A percentile compares a stretch with the other conserved stretches of the same genome.
phyloP scores from a whole-genome alignment of 2,329 filamentous ascomycete species.

The Trichocomaceae sp. region DNA sequence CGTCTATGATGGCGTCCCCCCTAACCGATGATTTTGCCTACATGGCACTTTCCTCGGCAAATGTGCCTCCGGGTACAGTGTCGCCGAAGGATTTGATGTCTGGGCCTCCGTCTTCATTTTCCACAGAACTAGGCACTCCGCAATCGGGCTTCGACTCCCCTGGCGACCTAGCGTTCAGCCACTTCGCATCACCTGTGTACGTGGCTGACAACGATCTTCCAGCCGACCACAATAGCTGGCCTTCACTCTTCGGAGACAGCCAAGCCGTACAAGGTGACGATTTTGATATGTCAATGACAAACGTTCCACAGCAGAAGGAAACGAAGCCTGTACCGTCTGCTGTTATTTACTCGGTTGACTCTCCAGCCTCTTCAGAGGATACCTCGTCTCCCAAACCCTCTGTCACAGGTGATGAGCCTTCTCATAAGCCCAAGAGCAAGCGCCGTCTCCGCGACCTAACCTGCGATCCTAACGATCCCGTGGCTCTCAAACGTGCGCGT shows the following conservation, averaged over 20 bases:
- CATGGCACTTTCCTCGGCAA: slow-evolving; percentile 32
- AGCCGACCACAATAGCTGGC: slow-evolving; percentile 56
- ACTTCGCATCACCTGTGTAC: slow-evolving; percentile 74
- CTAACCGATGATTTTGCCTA: slow-evolving; percentile 19
- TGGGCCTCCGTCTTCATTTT: slow-evolving; percentile 71
- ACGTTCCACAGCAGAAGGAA: slow-evolving; percentile 9
- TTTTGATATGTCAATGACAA: slow-evolving; percentile 26
- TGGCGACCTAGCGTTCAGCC: slow-evolving; percentile 52
- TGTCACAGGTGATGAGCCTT: neutral
- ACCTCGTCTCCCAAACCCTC: neutral
- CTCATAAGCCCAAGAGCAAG: slow-evolving; percentile 3
- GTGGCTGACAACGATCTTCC: slow-evolving; percentile 51
- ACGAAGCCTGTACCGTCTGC: slow-evolving; percentile 2
- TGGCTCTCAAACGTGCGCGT: slow-evolving; percentile 80
- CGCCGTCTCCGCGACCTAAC: neutral
- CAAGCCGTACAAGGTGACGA: slow-evolving; percentile 24
- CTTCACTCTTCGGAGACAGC: slow-evolving; percentile 49
- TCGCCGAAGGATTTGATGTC: slow-evolving; percentile 80
- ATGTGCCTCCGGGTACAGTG: slow-evolving; percentile 54
- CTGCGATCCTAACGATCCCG: slow-evolving; percentile 3
- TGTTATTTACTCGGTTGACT: neutral
- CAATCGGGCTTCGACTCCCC: slow-evolving; percentile 62
- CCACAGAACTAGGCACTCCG: slow-evolving; percentile 80
- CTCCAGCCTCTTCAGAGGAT: slow-evolving; percentile 1
- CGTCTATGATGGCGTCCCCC: slow-evolving; percentile 18